Conservation (phyloP, 2,329 filamentous ascomycete species). For the Arthroderma sp. region DNA sequence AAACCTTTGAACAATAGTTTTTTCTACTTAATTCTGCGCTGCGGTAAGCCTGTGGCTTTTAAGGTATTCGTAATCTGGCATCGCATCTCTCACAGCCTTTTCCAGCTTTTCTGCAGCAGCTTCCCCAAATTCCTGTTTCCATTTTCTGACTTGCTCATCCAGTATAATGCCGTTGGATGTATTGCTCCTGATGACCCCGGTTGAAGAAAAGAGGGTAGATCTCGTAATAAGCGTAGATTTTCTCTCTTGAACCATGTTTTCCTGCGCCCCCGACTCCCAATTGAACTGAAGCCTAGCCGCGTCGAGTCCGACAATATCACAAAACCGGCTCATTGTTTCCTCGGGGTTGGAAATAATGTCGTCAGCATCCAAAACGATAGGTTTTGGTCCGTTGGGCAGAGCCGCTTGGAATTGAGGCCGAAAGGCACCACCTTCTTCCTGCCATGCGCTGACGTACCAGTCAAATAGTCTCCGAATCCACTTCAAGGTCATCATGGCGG, state of each 20-base stretch:
- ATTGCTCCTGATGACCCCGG: constrained; percentile 20
- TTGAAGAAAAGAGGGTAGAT: constrained; percentile 19
- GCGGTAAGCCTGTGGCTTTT: constrained; percentile 11
- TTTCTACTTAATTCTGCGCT: no score
- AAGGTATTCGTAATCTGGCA: constrained; percentile 29
- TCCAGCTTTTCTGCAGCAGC: constrained; percentile 14
- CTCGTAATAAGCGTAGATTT: constrained; percentile 7
- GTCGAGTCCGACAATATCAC: constrained; percentile 20
- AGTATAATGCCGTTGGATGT: constrained; percentile 20
- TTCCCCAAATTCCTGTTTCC: constrained; percentile 25
- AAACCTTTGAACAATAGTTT: no score
- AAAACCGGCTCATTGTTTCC: constrained; percentile 17
- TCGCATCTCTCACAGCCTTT: constrained; percentile 17
- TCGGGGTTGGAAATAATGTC: constrained; percentile 22
- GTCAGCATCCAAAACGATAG: constrained; percentile 24
- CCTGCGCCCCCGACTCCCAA: constrained; percentile 14
- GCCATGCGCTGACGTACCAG: constrained; percentile 17
- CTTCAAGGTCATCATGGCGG: constrained; percentile 17
- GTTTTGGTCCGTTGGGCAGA: constrained; percentile 4
- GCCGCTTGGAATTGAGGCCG: background rate
- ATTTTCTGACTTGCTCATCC: constrained; percentile 18
- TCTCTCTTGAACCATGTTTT: constrained; percentile 5
- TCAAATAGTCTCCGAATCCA: constrained; percentile 24
- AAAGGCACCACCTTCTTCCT: constrained; percentile 2
- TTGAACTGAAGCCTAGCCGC: constrained; percentile 16